phyloP scores from a whole-genome alignment of 2,329 filamentous ascomycete species.

The Cladosporium cucumerinum region DNA sequence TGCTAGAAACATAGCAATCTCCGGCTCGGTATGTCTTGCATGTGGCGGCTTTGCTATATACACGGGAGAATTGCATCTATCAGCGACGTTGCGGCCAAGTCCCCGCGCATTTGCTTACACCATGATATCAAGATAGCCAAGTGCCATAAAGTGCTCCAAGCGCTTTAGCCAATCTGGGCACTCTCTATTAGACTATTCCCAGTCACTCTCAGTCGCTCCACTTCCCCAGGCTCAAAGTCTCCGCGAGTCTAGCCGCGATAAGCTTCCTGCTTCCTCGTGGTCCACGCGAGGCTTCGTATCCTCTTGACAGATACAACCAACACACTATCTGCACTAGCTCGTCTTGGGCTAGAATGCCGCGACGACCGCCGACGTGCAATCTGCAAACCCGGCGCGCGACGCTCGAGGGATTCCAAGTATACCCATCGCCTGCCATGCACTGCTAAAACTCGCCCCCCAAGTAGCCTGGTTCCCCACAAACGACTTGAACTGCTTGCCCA shows the following conservation, averaged over 20 bases:
- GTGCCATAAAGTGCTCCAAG: not conserved
- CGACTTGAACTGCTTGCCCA: slow-evolving; percentile 36
- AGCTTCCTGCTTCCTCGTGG: not conserved
- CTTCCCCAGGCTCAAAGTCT: not conserved
- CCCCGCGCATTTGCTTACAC: not conserved
- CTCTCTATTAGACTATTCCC: not conserved
- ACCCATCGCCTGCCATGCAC: slow-evolving; percentile 20
- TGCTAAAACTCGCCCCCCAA: slow-evolving; percentile 28
- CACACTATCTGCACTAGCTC: not conserved
- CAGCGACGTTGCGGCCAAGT: not conserved
- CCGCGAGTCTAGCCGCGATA: not conserved
- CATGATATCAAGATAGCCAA: not conserved
- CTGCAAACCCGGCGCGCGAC: slow-evolving; percentile 16
- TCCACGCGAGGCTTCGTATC: not conserved
- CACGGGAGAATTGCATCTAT: not conserved
- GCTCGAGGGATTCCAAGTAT: slow-evolving; percentile 13
- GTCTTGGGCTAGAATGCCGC: slow-evolving; percentile 1
- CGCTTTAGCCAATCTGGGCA: not conserved
- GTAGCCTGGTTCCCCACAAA: slow-evolving; percentile 36
- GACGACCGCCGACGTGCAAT: slow-evolving; percentile 19
- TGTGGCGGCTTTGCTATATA: not conserved
- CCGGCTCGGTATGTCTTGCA: not conserved
- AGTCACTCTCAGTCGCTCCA: not conserved
- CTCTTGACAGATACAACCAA: not conserved
- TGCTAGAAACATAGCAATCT: not conserved